Conservation (phyloP, 192 early-diverging fungal genomes). For the Cladochytrium replicatum region DNA sequence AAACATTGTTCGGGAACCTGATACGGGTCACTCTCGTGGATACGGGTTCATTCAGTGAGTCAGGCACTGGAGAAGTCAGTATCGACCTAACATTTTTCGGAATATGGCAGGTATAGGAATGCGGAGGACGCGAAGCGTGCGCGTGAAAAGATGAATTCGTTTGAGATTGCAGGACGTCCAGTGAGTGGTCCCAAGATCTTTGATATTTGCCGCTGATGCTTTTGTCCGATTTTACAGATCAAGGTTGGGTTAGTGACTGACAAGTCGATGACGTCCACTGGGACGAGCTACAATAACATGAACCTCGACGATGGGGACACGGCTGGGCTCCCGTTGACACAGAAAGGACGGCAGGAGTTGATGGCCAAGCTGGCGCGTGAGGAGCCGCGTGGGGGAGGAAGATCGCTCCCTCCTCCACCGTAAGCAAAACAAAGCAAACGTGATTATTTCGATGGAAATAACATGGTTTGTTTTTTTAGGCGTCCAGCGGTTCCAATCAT, state of each 20-base stretch:
- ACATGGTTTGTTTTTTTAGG: too few relatives aligned
- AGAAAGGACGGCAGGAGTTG: slow-evolving; percentile 59
- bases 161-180: slow-evolving; percentile 58
- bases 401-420: too few relatives aligned
- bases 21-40: slow-evolving; percentile 62
- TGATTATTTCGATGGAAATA: too few relatives aligned
- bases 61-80: neutral
- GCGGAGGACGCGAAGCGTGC: slow-evolving; percentile 67
- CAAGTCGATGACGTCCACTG: too few relatives aligned
- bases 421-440: too few relatives aligned
- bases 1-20: slow-evolving; percentile 64
- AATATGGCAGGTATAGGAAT: slow-evolving; percentile 39
- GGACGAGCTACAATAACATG: too few relatives aligned
- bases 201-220: too few relatives aligned
- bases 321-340: slow-evolving; percentile 55
- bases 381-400: slow-evolving; percentile 29
- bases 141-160: slow-evolving; percentile 71
- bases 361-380: slow-evolving; percentile 68
- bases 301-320: slow-evolving; percentile 37
- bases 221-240: slow-evolving; percentile 38
- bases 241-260: slow-evolving; percentile 68
- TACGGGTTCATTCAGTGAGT: slow-evolving; percentile 75
- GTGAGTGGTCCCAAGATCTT: slow-evolving; percentile 15
- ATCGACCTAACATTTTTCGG: slow-evolving; percentile 11
- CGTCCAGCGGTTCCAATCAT: slow-evolving; percentile 36